These are phyloP conservation scores for Babesia gibsoni DNA, from an alignment of 169 alveolate species.

Conservation along the genomic window DNA sequence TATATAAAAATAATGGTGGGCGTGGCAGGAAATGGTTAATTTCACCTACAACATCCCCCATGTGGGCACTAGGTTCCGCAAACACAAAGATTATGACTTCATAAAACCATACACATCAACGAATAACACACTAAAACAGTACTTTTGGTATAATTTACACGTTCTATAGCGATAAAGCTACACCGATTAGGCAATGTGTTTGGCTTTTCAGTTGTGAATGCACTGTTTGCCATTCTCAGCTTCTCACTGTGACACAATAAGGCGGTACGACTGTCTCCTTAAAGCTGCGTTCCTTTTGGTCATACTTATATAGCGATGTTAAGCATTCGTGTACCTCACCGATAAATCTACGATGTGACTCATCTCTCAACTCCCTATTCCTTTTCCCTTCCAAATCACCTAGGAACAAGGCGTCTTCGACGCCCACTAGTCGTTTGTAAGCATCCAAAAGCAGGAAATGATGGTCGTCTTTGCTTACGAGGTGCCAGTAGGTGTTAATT, in stretches of 20 bases:
- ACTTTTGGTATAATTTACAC: too few relatives aligned
- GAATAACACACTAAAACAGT: too few relatives aligned
- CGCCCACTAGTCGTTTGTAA: neutral
- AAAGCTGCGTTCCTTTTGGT: neutral
- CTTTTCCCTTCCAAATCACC: neutral
- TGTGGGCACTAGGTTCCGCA: too few relatives aligned
- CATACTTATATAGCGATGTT: neutral
- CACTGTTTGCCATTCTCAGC: too few relatives aligned
- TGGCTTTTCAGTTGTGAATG: too few relatives aligned
- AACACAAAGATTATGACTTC: too few relatives aligned
- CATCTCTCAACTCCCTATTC: neutral
- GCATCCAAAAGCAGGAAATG: neutral
- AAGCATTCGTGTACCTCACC: neutral
- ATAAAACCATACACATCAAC: too few relatives aligned
- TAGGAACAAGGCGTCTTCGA: neutral
- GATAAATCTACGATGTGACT: neutral
- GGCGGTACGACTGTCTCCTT: slow-evolving; percentile 4
- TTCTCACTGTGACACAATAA: neutral
- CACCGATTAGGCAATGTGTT: too few relatives aligned
- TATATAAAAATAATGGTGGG: too few relatives aligned
- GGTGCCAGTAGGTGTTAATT: neutral
- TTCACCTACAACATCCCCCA: too few relatives aligned
- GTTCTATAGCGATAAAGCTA: too few relatives aligned
- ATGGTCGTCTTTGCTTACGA: neutral
- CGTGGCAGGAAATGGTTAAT: too few relatives aligned